These are phyloP conservation scores for Cephaloascus fragrans DNA, from an alignment of 805 yeast genomes.

Conservation along the genomic window DNA sequence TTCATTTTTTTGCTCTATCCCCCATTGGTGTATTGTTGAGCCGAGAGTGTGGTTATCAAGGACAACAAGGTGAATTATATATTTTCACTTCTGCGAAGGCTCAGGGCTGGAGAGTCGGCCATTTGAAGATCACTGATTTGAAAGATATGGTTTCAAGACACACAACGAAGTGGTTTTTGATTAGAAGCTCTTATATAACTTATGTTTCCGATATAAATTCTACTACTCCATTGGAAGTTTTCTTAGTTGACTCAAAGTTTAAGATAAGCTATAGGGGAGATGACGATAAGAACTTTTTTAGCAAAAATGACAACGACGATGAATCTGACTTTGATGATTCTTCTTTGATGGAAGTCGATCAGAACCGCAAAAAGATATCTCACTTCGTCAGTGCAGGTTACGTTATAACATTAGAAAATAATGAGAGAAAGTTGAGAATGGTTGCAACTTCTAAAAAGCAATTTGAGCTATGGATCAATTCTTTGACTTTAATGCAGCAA, in stretches of 20 bases:
- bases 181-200: conserved; percentile 75
- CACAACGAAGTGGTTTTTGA: conserved; percentile 84
- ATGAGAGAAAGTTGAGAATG: conserved; percentile 70
- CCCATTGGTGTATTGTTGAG: conserved; percentile 78
- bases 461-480: conserved; percentile 64
- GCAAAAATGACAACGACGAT: conserved; percentile 12
- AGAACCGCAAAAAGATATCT: conserved; percentile 4
- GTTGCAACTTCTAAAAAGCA: conserved; percentile 58
- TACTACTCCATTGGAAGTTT: conserved; percentile 85
- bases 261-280: conserved; percentile 41
- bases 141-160: conserved; percentile 86
- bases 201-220: conserved; percentile 81
- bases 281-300: conserved; percentile 9
- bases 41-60: conserved; percentile 70
- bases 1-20: conserved; percentile 84
- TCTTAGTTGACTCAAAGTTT: conserved; percentile 75
- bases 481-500: conserved; percentile 60
- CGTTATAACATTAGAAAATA: conserved; percentile 51
- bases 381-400: conserved; percentile 4
- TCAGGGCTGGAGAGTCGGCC: conserved; percentile 96
- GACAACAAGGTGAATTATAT: conserved; percentile 82
- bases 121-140: conserved; percentile 68
- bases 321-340: conserved; percentile 38
- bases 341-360: conserved; percentile 8
- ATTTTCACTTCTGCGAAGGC: conserved; percentile 76